Conservation (phyloP, 306 rosid genomes). For the Aeschynomene evenia region DNA sequence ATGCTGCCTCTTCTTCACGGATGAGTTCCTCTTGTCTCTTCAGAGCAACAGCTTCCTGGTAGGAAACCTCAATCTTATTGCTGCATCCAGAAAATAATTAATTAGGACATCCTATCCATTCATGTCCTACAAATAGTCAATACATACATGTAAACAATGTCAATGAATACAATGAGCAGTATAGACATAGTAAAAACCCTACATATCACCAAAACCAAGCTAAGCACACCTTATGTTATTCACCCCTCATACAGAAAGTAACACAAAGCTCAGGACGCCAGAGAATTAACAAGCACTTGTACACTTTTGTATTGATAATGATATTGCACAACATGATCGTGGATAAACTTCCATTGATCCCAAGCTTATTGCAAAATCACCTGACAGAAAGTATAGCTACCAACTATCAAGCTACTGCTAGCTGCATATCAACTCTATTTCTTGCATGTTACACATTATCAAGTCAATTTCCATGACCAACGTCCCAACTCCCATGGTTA, state of each 20-base stretch:
- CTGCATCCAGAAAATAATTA: conserved; percentile 51
- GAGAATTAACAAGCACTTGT: not conserved
- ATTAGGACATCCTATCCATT: conserved; percentile 17
- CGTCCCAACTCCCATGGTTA: no score
- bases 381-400: no score
- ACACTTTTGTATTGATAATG: not conserved
- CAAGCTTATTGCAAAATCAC: not conserved
- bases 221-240: no score
- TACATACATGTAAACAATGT: not conserved
- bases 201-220: no score
- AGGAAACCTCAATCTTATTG: conserved; percentile 95
- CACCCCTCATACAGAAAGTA: no score
- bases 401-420: not conserved
- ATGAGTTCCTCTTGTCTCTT: conserved; percentile 99
- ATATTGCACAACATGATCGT: not conserved
- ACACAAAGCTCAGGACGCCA: not conserved
- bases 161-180: not conserved
- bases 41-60: conserved; percentile 98
- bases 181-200: not conserved
- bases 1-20: conserved; percentile 98
- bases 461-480: no score
- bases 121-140: conserved; percentile 19
- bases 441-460: no score
- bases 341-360: not conserved
- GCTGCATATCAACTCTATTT: not conserved